Evolutionary conservation across 805 yeast species (phyloP), one percentile per base, ranked within the genome.

Genomic region (Candida succiphila): DNA sequence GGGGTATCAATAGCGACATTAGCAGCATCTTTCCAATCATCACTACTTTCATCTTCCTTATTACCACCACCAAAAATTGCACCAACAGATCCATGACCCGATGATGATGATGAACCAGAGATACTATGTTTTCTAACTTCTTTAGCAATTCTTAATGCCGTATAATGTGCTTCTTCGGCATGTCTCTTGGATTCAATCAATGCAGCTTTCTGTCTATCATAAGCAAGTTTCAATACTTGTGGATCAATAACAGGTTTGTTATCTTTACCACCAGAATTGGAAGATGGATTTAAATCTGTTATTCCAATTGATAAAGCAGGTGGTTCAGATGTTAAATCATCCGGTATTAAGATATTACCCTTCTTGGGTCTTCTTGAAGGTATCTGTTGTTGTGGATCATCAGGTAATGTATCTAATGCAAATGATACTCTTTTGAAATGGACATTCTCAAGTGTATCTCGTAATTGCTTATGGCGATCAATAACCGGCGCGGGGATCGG

Each of bases 131-230:
- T 58, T 2, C 63, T 42, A 9, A 80, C 84, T 55, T 82, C 92
- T 30, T 61, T 60, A 0, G 87, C 87, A 27, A 79, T 71, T 48
- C 81, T 61, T 41, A 71, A 69, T 1, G 89, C 94, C 4, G 84
- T 72, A 22, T 62, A 49, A 54, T 81, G 85, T 0, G 92, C 89
- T 48, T 81, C 89, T 32, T 72, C 69, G 2, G 86, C 85, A 56
- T 80, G 89, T 39, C 71, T 75, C 21, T 69, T 74, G 1, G 88
- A 73, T 48, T 80, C 87, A 18, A 66, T 52, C 15, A 69, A 44
- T 1, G 79, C 73, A 32, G 60, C 49, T 25, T 56, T 64, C 40
- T 78, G 82, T 15, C 72, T 64, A 17, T 75, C 82, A n/a, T 72
- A 45, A 0, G 87, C 87, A 26, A 64, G 39, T 30, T 60, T 61